Base-by-base conservation (phyloP, 2,329 filamentous ascomycete species). In the Aspergillus aculeatus region DNA sequence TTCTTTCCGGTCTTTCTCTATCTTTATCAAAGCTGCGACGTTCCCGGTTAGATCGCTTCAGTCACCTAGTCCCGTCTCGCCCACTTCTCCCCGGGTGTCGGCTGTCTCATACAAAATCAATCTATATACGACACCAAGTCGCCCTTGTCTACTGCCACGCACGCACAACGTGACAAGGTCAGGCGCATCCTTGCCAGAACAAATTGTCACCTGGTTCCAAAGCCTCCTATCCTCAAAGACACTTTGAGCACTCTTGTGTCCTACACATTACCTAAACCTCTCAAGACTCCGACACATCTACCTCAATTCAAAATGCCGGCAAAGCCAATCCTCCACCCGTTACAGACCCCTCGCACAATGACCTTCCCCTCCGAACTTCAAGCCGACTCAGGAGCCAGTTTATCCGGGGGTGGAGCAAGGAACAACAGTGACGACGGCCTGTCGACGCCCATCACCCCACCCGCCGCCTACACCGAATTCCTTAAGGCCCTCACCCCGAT, bases 391-490 rank as follows among this genome's bases (percentile, higher is more conserved):
- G 64, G 67, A 6, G 64, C 87, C 52, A 80, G 79, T 54, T 82
- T 82, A 10, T 44, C 38, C 19, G 38, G 38, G 6, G 38, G 38
- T 5, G 38, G 38, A 44, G 50, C 81, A 85, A 21, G 79, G 82
- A 93, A 76, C 84, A 89, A 67, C 82, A 60, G 54, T 47, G 65
- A 89, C 58, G 84, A 87, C 60, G 77, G 82, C 49, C 77, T 86
- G 59, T 89, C 87, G 78, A 97, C 93, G 4, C 93, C 93, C 52
- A 96, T 98, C 75, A 96, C 90, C 54, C 94, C 94, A 55, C 94
- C 94, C 3, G 82, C 85, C 23, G 93, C 94, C 59, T 98, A 98
- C 74, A 89, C 91, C 66, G 92, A 98, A 71, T 98, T 97, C 73
- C 87, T 98, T 64, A 94, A 92, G 78, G 87, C 88, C 61, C 86